phyloP scores from a whole-genome alignment of 2,329 filamentous ascomycete species.

The Calonectria honghensis region DNA sequence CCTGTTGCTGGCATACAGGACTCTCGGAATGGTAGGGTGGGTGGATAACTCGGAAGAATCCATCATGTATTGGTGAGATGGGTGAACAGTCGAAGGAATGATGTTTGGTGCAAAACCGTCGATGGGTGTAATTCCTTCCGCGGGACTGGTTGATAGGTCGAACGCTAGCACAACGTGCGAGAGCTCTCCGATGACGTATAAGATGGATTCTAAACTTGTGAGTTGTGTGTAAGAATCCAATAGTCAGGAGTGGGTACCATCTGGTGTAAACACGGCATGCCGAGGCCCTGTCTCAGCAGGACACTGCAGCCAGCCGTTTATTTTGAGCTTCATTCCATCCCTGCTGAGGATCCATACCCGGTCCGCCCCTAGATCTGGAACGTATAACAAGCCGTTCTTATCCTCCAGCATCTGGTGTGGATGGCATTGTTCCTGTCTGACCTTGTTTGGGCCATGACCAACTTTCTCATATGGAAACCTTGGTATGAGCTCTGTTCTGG shows the following conservation, averaged over 20 bases:
- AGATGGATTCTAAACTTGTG: background rate
- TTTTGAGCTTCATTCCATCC: background rate
- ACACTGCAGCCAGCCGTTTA: background rate
- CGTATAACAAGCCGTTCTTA: background rate
- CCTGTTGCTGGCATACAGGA: background rate
- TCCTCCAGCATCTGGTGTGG: background rate
- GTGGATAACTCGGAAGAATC: background rate
- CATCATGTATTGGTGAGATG: constrained; percentile 1
- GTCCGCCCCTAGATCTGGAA: background rate
- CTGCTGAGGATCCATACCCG: background rate
- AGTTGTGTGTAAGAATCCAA: background rate
- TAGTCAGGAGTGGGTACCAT: background rate
- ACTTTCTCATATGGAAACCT: background rate
- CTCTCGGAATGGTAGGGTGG: background rate
- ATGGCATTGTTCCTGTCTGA: background rate
- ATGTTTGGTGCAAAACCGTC: background rate
- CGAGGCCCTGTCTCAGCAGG: background rate
- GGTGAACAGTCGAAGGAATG: background rate
- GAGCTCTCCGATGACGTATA: constrained; percentile 2
- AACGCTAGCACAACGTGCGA: background rate
- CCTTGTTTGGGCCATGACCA: background rate
- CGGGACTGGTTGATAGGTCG: background rate
- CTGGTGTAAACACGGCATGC: background rate
- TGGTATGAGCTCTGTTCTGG: background rate
- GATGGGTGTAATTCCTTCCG: background rate